Conservation (phyloP, 306 rosid genomes). For the Casuarina glauca region DNA sequence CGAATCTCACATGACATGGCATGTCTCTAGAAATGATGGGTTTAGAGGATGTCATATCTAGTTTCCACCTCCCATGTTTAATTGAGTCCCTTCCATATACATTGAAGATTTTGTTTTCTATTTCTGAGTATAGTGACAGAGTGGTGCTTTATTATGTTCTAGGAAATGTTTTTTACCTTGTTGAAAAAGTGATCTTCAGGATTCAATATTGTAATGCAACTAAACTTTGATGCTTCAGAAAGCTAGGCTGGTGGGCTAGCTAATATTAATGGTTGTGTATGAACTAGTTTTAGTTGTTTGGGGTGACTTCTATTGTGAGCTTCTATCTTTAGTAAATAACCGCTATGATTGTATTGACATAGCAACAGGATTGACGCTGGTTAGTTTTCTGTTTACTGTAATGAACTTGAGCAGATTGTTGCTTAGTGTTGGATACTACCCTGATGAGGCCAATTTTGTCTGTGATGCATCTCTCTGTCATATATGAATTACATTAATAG, state of each 20-base stretch:
- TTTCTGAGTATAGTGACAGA: too few species aligned
- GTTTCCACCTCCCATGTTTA: not conserved
- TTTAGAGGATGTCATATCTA: not conserved
- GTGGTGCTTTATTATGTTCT: not conserved
- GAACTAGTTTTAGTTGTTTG: not conserved
- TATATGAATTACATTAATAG: not conserved
- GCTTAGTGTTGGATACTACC: not conserved
- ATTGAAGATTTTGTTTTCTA: not conserved
- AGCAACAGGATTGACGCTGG: not conserved
- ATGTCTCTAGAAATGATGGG: not conserved
- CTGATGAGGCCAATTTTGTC: constrained; percentile 13
- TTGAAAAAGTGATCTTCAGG: not conserved
- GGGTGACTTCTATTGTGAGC: not conserved
- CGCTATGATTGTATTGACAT: not conserved
- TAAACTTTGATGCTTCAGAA: constrained; percentile 7
- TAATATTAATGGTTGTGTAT: not conserved
- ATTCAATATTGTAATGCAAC: not conserved
- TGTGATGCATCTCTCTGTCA: not conserved
- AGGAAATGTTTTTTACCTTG: too few species aligned
- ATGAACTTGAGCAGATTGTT: not conserved
- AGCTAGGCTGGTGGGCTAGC: constrained; percentile 6
- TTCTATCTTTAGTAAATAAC: not conserved
- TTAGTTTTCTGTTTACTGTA: not conserved
- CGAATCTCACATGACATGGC: too few species aligned
- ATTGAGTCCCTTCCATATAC: not conserved